These are phyloP conservation scores for Balakata baccata DNA, from an alignment of 345 rosid genomes.

Conservation along the genomic window DNA sequence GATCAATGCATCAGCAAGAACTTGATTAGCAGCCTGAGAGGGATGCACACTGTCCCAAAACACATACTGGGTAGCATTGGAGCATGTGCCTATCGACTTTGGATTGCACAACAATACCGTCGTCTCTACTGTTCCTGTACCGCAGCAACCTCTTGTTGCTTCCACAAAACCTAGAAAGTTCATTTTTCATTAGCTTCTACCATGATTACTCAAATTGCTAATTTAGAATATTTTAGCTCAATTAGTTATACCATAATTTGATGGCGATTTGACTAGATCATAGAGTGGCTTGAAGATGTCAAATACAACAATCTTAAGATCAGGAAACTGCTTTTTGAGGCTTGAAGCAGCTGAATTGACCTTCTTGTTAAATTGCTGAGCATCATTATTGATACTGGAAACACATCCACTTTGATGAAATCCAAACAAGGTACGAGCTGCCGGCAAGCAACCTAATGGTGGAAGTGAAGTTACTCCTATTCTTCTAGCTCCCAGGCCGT, in stretches of 20 bases:
- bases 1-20: slow-evolving; percentile 65
- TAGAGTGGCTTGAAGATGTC: slow-evolving; percentile 75
- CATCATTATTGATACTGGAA: slow-evolving; percentile 57
- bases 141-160: slow-evolving; percentile 87
- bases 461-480: slow-evolving; percentile 89
- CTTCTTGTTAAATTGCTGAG: slow-evolving; percentile 74
- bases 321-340: slow-evolving; percentile 71
- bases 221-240: neutral
- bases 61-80: slow-evolving; percentile 78
- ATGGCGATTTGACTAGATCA: slow-evolving; percentile 58
- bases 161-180: slow-evolving; percentile 55
- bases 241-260: slow-evolving; percentile 44
- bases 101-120: slow-evolving; percentile 73
- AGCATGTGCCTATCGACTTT: slow-evolving; percentile 65
- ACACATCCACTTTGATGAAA: slow-evolving; percentile 63
- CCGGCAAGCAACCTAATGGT: slow-evolving; percentile 87
- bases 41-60: slow-evolving; percentile 97
- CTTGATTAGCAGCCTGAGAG: slow-evolving; percentile 80
- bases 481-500: slow-evolving; percentile 73
- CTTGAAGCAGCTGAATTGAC: slow-evolving; percentile 49
- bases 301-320: slow-evolving; percentile 64
- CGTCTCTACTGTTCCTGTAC: slow-evolving; percentile 80
- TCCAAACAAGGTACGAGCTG: slow-evolving; percentile 70
- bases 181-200: neutral
- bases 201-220: neutral